Conservation (phyloP, 2,329 filamentous ascomycete genomes). For the Colletotrichum sp. region DNA sequence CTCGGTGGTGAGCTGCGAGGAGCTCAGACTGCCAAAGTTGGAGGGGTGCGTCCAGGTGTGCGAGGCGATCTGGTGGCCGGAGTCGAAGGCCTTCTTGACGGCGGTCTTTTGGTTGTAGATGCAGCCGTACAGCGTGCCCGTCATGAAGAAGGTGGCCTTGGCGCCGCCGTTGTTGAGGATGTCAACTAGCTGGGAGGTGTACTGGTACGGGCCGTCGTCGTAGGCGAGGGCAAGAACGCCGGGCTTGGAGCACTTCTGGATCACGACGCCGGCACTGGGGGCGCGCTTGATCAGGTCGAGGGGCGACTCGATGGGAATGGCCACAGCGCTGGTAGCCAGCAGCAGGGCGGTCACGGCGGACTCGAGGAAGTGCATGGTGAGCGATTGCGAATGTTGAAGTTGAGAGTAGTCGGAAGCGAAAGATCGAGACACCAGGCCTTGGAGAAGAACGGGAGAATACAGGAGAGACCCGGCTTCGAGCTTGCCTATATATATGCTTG, state of each 20-base stretch:
- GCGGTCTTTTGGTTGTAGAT: conserved; percentile 55
- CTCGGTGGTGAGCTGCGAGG: conserved; percentile 46
- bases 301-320: conserved; percentile 38
- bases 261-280: conserved; percentile 46
- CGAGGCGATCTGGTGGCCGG: conserved; percentile 58
- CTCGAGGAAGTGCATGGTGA: conserved; percentile 28
- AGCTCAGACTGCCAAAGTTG: conserved; percentile 42
- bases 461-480: not conserved
- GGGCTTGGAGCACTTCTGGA: conserved; percentile 47
- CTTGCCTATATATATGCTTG: conserved; percentile 7
- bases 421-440: not conserved
- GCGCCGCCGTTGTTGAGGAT: conserved; percentile 51
- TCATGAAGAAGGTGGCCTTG: conserved; percentile 61
- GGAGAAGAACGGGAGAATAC: not conserved
- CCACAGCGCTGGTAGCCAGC: conserved; percentile 30
- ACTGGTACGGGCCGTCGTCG: conserved; percentile 57
- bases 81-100: conserved; percentile 57
- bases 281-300: conserved; percentile 45
- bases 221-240: conserved; percentile 56
- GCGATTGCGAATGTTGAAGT: not conserved
- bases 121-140: conserved; percentile 54
- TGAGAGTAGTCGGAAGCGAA: not conserved
- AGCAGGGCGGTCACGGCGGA: conserved; percentile 27
- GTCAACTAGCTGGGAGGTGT: conserved; percentile 54
- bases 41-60: conserved; percentile 59